These are phyloP conservation scores for Cephalotrichum gorgonifer DNA, from an alignment of 2,329 filamentous ascomycete genomes.

Conservation along the genomic window DNA sequence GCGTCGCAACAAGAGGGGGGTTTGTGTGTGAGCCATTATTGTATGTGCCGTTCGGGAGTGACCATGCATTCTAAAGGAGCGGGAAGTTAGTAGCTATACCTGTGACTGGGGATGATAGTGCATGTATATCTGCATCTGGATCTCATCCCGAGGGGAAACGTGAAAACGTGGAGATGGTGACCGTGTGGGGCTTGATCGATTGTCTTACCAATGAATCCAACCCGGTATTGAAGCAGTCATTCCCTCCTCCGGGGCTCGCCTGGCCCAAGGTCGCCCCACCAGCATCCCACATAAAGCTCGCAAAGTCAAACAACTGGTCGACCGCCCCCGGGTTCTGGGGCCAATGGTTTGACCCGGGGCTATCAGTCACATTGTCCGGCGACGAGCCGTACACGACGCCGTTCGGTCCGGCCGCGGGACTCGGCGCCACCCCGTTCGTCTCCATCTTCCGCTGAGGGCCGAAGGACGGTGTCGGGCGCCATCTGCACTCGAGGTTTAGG, in stretches of 20 bases:
- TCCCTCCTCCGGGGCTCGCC: neutral
- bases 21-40: no score
- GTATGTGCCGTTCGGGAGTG: no score
- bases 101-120: no score
- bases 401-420: neutral
- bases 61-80: no score
- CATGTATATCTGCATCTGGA: no score
- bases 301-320: slow-evolving; percentile 34
- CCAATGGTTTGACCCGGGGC: neutral
- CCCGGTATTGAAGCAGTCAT: neutral
- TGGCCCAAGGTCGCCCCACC: slow-evolving; percentile 13
- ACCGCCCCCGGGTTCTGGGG: slow-evolving; percentile 14
- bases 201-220: neutral
- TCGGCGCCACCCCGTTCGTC: no score
- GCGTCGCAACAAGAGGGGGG: no score
- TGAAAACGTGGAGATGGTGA: neutral
- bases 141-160: no score
- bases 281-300: slow-evolving; percentile 37
- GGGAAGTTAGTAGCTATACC: no score
- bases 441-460: neutral
- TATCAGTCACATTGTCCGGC: neutral
- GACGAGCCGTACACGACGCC: neutral
- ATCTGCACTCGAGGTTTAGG: slow-evolving; percentile 8
- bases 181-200: neutral
- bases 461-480: neutral